Conservation (phyloP, 495 filamentous ascomycete species). For the Penicillium ochrochloron region DNA sequence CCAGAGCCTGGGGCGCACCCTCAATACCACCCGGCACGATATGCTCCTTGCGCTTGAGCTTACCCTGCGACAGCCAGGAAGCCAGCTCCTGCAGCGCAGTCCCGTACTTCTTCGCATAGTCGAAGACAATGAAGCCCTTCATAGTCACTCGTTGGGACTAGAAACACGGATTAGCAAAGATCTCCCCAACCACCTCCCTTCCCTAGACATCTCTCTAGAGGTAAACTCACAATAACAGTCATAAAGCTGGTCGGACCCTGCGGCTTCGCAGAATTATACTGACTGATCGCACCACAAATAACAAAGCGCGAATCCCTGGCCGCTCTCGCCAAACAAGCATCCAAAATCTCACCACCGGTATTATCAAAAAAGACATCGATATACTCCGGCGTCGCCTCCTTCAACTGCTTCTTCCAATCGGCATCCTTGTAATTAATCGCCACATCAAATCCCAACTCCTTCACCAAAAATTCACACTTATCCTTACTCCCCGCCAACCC, state of each 20-base stretch:
- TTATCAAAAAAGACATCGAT: constrained; percentile 66
- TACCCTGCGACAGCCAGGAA: constrained; percentile 57
- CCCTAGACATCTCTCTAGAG: too few relatives aligned
- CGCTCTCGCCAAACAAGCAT: constrained; percentile 53
- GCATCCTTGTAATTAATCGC: constrained; percentile 62
- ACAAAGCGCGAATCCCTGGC: constrained; percentile 54
- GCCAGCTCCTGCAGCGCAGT: constrained; percentile 51
- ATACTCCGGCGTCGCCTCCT: constrained; percentile 50
- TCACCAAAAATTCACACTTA: constrained; percentile 54
- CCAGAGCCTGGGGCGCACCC: constrained; percentile 52
- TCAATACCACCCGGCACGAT: constrained; percentile 57
- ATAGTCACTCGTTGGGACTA: constrained; percentile 56
- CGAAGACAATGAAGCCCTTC: constrained; percentile 62
- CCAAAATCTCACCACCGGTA: constrained; percentile 59
- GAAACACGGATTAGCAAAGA: constrained; percentile 25
- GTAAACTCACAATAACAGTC: constrained; percentile 52
- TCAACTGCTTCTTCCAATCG: constrained; percentile 57
- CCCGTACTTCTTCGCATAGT: constrained; percentile 52
- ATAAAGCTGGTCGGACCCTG: constrained; percentile 54
- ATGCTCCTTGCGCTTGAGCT: constrained; percentile 59
- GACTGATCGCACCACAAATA: constrained; percentile 59
- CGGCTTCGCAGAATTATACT: constrained; percentile 55
- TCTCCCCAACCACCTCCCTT: neutral
- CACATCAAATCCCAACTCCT: constrained; percentile 54
- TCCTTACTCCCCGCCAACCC: constrained; percentile 56